A percentile compares a stretch with the other conserved stretches of the same genome.
Evolutionary conservation across 2,329 filamentous ascomycete genomes (phyloP).

Genomic region (Chaetomiaceae sp.): DNA sequence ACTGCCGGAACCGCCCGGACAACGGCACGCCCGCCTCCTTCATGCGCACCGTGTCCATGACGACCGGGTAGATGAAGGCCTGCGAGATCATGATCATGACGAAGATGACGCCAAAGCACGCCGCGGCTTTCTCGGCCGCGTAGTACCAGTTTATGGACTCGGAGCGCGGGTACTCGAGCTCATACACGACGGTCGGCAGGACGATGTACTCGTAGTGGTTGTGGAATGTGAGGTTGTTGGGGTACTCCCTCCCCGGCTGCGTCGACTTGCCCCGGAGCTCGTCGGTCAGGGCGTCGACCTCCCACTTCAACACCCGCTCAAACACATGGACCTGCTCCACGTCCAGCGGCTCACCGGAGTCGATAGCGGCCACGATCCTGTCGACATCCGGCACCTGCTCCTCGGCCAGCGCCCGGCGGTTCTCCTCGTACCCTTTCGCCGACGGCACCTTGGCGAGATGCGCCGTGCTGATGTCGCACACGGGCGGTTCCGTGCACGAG

Average conservation of each 20-base stretch:
- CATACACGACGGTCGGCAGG: constrained; percentile 73
- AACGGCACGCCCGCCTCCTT: constrained; percentile 62
- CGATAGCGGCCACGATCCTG: constrained; percentile 56
- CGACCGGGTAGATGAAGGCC: constrained; percentile 71
- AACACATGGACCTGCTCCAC: constrained; percentile 59
- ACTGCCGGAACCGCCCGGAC: constrained; percentile 56
- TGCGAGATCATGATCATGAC: constrained; percentile 78
- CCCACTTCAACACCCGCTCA: constrained; percentile 59
- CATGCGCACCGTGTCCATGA: constrained; percentile 61
- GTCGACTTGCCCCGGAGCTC: constrained; percentile 62
- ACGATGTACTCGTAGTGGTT: constrained; percentile 70
- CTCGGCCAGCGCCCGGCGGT: constrained; percentile 34
- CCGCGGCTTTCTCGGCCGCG: constrained; percentile 64
- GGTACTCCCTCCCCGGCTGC: constrained; percentile 50
- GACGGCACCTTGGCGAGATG: constrained; percentile 41
- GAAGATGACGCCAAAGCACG: constrained; percentile 67
- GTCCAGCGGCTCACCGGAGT: constrained; percentile 55
- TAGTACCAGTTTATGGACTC: constrained; percentile 69
- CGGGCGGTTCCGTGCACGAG: constrained; percentile 38
- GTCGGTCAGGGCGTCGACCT: constrained; percentile 59
- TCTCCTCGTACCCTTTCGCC: constrained; percentile 37
- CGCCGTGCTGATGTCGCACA: constrained; percentile 40
- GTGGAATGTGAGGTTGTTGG: constrained; percentile 59
- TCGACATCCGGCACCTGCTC: constrained; percentile 46
- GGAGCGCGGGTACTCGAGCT: constrained; percentile 68